Conservation (phyloP, 2,329 filamentous ascomycete species). For the Aspergillus sp. region DNA sequence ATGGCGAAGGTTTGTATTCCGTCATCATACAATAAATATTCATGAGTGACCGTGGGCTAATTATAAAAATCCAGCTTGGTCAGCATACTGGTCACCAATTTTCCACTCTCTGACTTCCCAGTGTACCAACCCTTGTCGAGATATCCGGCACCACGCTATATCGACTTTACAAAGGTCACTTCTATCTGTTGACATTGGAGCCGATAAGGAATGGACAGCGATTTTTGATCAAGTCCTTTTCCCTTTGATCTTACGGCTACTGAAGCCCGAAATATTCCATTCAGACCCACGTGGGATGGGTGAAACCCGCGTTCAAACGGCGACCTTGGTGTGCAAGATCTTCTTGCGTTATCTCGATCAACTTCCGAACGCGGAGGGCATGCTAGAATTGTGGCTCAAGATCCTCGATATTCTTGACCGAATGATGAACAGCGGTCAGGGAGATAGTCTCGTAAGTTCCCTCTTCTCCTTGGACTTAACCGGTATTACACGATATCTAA, state of each 20-base stretch:
- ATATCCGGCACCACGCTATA: constrained; percentile 87
- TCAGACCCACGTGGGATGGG: constrained; percentile 91
- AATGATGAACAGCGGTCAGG: constrained; percentile 92
- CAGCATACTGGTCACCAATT: constrained; percentile 94
- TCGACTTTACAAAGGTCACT: constrained; percentile 81
- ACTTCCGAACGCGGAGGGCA: constrained; percentile 80
- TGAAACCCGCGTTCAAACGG: constrained; percentile 88
- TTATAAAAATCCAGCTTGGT: constrained; percentile 67
- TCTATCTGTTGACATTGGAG: constrained; percentile 78
- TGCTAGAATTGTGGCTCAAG: constrained; percentile 87
- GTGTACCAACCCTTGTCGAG: constrained; percentile 90
- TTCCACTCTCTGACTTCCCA: constrained; percentile 85
- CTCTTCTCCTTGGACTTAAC: background rate
- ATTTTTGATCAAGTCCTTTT: constrained; percentile 95
- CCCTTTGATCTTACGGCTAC: constrained; percentile 78
- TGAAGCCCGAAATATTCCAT: constrained; percentile 94
- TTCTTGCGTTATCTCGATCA: constrained; percentile 91
- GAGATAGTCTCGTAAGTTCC: constrained; percentile 70
- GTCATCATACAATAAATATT: background rate
- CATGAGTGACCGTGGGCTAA: constrained; percentile 8
- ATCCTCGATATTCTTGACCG: constrained; percentile 95
- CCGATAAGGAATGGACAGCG: constrained; percentile 86
- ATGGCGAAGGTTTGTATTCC: constrained; percentile 65
- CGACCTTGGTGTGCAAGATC: constrained; percentile 89
- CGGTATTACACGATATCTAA: constrained; percentile 35